These are phyloP conservation scores for Leptodermis oblonga DNA, from an alignment of 257 asterid genomes.

Conservation along the genomic window DNA sequence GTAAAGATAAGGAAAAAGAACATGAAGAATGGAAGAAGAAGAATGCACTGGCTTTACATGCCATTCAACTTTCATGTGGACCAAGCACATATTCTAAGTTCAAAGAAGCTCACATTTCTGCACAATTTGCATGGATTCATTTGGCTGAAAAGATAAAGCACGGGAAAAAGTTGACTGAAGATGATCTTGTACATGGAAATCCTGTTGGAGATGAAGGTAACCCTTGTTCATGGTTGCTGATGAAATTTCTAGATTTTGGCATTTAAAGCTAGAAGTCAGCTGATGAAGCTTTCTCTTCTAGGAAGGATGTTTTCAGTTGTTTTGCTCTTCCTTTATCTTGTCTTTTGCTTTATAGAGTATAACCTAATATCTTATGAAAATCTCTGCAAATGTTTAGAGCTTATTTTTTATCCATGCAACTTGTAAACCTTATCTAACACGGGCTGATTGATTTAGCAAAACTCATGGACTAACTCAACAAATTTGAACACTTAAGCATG, in stretches of 20 bases:
- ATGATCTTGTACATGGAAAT: conserved; percentile 11
- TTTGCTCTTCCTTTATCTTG: no score
- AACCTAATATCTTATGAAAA: background rate
- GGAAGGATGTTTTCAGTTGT: background rate
- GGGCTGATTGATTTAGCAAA: background rate
- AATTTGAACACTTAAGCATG: background rate
- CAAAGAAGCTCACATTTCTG: conserved; percentile 25
- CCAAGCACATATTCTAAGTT: conserved; percentile 28
- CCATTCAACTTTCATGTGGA: conserved; percentile 42
- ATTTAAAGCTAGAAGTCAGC: background rate
- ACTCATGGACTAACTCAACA: background rate
- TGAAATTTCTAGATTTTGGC: background rate
- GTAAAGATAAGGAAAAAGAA: conserved; percentile 13
- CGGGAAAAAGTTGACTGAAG: background rate
- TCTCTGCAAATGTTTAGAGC: background rate
- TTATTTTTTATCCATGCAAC: background rate
- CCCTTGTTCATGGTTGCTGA: background rate
- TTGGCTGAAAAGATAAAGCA: conserved; percentile 27
- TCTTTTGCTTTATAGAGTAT: no score
- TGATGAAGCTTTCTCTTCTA: background rate
- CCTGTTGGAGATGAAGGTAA: conserved; percentile 19
- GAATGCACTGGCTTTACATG: conserved; percentile 41
- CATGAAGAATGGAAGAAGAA: conserved; percentile 39
- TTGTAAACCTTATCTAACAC: background rate
- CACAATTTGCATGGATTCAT: conserved; percentile 33